Evolutionary conservation across 2,329 filamentous ascomycete genomes (phyloP).

Genomic region (Pseudogymnoascus verrucosus): DNA sequence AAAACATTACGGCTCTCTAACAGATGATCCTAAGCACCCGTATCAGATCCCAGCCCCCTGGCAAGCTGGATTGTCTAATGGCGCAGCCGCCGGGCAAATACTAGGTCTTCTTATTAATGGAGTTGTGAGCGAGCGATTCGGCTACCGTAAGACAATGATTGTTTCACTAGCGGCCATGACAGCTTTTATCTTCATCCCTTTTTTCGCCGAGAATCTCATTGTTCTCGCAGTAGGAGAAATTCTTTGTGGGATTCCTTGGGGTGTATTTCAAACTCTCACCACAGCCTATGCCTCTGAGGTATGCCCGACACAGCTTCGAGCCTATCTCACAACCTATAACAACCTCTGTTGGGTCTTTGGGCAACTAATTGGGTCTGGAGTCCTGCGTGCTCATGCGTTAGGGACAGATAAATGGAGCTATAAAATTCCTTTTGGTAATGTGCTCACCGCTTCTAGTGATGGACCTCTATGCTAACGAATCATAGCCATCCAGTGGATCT

Average conservation of each 20-base stretch:
- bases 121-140: conserved; percentile 38
- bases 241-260: conserved; percentile 42
- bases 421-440: conserved; percentile 38
- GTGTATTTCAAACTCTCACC: conserved; percentile 31
- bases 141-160: conserved; percentile 40
- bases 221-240: conserved; percentile 37
- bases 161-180: conserved; percentile 11
- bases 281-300: conserved; percentile 35
- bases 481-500: conserved; percentile 40
- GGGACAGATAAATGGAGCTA: conserved; percentile 38
- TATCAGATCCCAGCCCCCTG: conserved; percentile 34
- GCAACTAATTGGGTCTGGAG: conserved; percentile 39
- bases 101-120: conserved; percentile 35
- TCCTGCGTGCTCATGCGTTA: conserved; percentile 35
- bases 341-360: conserved; percentile 45
- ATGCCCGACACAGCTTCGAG: conserved; percentile 41
- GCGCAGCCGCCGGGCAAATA: conserved; percentile 32
- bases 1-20: conserved; percentile 22
- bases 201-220: conserved; percentile 38
- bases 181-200: conserved; percentile 37
- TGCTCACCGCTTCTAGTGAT: conserved; percentile 34
- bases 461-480: conserved; percentile 39
- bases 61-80: conserved; percentile 35
- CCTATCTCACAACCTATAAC: conserved; percentile 44
- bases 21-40: conserved; percentile 12